Conservation (phyloP, 2,329 filamentous ascomycete species). For the Cladorrhinum sp. region DNA sequence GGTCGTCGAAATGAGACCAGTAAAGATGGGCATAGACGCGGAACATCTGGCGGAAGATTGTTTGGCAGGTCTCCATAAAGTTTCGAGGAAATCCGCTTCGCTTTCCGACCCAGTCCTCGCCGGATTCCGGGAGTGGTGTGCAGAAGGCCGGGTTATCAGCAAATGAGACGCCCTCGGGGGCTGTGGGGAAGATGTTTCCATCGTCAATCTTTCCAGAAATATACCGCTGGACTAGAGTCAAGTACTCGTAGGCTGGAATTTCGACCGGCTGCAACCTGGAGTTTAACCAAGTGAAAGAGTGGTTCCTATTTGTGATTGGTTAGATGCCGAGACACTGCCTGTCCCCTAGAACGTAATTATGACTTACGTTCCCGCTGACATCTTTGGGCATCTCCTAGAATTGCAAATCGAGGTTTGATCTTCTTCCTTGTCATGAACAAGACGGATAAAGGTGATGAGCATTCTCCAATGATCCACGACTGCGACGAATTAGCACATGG, state of each 20-base stretch:
- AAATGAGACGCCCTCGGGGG: slow-evolving; percentile 67
- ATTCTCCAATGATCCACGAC: slow-evolving; percentile 91
- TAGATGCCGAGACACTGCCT: slow-evolving; percentile 1
- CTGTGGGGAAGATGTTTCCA: slow-evolving; percentile 83
- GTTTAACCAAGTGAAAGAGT: slow-evolving; percentile 96
- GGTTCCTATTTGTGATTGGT: slow-evolving; percentile 53
- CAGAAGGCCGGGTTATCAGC: slow-evolving; percentile 57
- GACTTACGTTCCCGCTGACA: slow-evolving; percentile 92
- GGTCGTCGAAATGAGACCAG: slow-evolving; percentile 88
- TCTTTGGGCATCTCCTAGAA: slow-evolving; percentile 76
- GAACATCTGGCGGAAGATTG: slow-evolving; percentile 97
- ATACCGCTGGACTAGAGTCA: slow-evolving; percentile 95
- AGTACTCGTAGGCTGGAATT: slow-evolving; percentile 89
- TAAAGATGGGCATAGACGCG: slow-evolving; percentile 97
- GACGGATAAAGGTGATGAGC: slow-evolving; percentile 82
- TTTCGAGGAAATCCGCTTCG: slow-evolving; percentile 87
- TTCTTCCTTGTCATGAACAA: slow-evolving; percentile 82
- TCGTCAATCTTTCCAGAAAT: slow-evolving; percentile 95
- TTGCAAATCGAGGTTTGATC: slow-evolving; percentile 80
- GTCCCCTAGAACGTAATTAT: neutral
- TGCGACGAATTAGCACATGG: slow-evolving; percentile 35
- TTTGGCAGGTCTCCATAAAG: slow-evolving; percentile 86
- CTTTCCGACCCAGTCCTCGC: slow-evolving; percentile 79
- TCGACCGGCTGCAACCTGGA: slow-evolving; percentile 83
- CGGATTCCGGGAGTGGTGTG: slow-evolving; percentile 59